Base-by-base conservation (phyloP, 2,329 filamentous ascomycete species). In the Alternaria angustiovoidea region DNA sequence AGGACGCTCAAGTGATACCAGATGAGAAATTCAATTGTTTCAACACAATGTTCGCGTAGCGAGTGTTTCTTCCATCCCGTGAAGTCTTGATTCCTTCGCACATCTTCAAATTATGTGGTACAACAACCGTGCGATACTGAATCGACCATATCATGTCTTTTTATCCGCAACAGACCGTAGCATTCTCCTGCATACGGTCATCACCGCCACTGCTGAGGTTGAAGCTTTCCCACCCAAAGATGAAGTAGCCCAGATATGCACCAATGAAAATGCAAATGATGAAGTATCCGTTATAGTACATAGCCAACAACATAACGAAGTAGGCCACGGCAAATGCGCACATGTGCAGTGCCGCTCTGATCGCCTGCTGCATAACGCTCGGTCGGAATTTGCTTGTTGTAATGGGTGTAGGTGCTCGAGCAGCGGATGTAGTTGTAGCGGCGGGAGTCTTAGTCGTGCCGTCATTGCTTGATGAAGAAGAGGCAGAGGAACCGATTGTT, bases 321-420 rank as follows among this genome's bases (percentile, higher is more conserved):
- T 94, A 96, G 2, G 90, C 91, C 2, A 93, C 86, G 0, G 88
- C 88, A 72, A 95, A 94, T 70, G 92, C 90, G 2, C 87, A 56
- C 82, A 89, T 88, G 69, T 94, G 90, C n/a, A 95, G 75, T 6
- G 89, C 66, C 0, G 91, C 89, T 7, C 91, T 85, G 4, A 92
- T 74, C 0, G 84, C 80, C 72, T 94, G 91, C 75, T 95, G 89
- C n/a, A 85, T 65, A 1, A 91, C 22, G 24, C 80, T 90, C 0
- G 91, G 90, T 12, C 70, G 86, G 67, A 82, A 79, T 16, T 51
- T 67, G 28, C 53, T 43, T 11, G 20, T 39, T 5, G 26, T 36
- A 7, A 6, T 51, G 4, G 46, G 52, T 11, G 24, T 42, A 38
- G 42, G 18, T 11, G 38, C 20, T 12, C 53, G n/a, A 30, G 28